Base-by-base conservation (phyloP, 1,139 yeast genomes). In the Candida tetrigidarum region DNA sequence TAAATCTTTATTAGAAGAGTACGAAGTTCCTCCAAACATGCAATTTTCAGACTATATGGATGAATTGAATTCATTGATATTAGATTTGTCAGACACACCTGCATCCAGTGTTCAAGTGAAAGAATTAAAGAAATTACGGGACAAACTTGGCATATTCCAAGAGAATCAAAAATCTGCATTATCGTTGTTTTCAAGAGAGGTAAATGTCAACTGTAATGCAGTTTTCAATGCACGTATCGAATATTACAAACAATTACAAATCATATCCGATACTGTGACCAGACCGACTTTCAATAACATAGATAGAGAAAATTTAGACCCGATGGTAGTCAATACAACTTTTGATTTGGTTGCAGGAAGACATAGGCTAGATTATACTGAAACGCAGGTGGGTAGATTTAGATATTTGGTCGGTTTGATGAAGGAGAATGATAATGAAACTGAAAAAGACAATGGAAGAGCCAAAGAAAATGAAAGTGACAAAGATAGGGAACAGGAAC, bases 231-330 rank as follows among this genome's bases (percentile, higher is more conserved):
- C 84, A 5, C 81, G 95, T 48, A 77, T 92, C 39, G 89, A 80
- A 38, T 93, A 91, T 61, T 93, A 84, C 66, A 83, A 84, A 54
- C 93, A 89, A 51, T 74, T 93, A 38, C 99, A 93, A 62, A 85
- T 77, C 44, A 78, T 92, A 27, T 90, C 97, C 0, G 98, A 93
- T 62, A 83, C 83, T 41, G 91, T 90, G 14, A 71, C 65, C 48
- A 57, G 69, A 16, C 59, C 63, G 9, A 55, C 53, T 1, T 66
- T 56, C 45, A 46, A 48, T 6, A 51, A 63, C 42, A 37, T 44
- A 16, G 45, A 53, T 12, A 55, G 65, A 39, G 61, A 59, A 2
- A 41, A 54, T 2, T 48, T 66, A 10, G 25, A 22, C 9, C 25
- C 25, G 9, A 10, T 7, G 30, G 54, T 30, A 15, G 27, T 52